Conservation (phyloP, 2,329 filamentous ascomycete genomes). For the Ascochyta fabae region DNA sequence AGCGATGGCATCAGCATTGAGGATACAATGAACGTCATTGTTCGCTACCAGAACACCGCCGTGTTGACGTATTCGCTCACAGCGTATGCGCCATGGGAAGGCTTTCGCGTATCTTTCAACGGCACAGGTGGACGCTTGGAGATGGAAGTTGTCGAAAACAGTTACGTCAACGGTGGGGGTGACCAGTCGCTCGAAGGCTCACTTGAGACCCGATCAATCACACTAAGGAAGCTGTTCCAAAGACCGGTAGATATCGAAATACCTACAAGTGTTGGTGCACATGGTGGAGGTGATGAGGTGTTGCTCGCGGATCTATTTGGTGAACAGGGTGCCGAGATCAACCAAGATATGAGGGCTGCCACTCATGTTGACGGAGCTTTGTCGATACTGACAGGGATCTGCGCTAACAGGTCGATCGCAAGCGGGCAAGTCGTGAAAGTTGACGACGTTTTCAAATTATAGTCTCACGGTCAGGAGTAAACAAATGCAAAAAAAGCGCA, state of each 20-base stretch:
- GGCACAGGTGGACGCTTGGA: constrained; percentile 66
- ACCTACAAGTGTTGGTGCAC: constrained; percentile 59
- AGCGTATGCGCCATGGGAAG: constrained; percentile 69
- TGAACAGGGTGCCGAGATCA: constrained; percentile 55
- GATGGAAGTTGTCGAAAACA: constrained; percentile 67
- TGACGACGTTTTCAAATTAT: constrained; percentile 52
- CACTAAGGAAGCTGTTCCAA: constrained; percentile 62
- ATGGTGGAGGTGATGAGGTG: constrained; percentile 66
- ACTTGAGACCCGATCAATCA: constrained; percentile 57
- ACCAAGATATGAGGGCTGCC: constrained; percentile 60
- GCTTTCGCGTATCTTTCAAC: constrained; percentile 65
- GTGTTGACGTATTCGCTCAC: constrained; percentile 66
- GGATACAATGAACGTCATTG: constrained; percentile 67
- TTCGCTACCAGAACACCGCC: constrained; percentile 63
- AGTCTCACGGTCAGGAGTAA: not conserved
- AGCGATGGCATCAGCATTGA: constrained; percentile 69
- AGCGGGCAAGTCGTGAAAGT: constrained; percentile 64
- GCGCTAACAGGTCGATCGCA: constrained; percentile 64
- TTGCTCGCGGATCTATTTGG: constrained; percentile 66
- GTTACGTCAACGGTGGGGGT: constrained; percentile 65
- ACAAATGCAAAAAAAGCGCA: no score
- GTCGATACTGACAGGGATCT: constrained; percentile 66
- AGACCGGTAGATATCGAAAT: constrained; percentile 64
- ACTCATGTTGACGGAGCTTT: constrained; percentile 65
- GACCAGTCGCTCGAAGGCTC: constrained; percentile 63